Evolutionary conservation across 768 basidiomycete species (phyloP), one percentile per base, ranked within the genome.

Genomic region (Russula ochroleuca): DNA sequence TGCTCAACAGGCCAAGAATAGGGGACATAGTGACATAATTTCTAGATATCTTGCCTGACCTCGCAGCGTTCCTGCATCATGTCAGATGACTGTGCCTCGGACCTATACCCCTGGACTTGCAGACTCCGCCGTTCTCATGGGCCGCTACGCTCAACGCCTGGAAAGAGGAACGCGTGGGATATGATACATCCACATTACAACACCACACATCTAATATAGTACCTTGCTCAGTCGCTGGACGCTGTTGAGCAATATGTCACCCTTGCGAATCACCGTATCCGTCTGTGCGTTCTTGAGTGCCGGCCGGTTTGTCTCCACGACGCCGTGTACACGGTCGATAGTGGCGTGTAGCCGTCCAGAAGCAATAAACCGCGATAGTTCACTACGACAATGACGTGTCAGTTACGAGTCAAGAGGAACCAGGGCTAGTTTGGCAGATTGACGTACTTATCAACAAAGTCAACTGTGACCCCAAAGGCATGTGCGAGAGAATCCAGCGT

Each of bases 291-390:
- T 90, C 81, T 97, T 88, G 48, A 81, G 74, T 50, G 84, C 80
- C 5, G 83, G 81, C 62, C 92, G 80, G 53, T 90, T 94, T 28
- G 96, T 98, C 77, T 94, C 91, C 17, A 98, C 94, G 41, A 98
- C 83, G 0, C 94, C 92, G 61, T 88, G 81, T n/a, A 98, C 96
- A 70, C 92, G 92, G 79, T 98, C 95, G 64, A 98, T 98, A 1
- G 86, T 85, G 69, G 88, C 90, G 70, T 92, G 86, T 55, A 99
- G 75, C 13, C 96, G 81, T 25, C 90, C 89, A 15, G 84, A 83
- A 17, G 94, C 88, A 68, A 99, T 98, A 78, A 98, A 96, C 8
- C 87, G 83, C 35, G 92, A 92, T 40, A 98, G 80, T 71, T 99
- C 95, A 69, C 92, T 94, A 69, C 15, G 48, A 52, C 1, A 17